A percentile compares a stretch with the other conserved stretches of the same genome.
phyloP scores from a whole-genome alignment of 2,329 filamentous ascomycete genomes.

The Aspergillus vadensis region DNA sequence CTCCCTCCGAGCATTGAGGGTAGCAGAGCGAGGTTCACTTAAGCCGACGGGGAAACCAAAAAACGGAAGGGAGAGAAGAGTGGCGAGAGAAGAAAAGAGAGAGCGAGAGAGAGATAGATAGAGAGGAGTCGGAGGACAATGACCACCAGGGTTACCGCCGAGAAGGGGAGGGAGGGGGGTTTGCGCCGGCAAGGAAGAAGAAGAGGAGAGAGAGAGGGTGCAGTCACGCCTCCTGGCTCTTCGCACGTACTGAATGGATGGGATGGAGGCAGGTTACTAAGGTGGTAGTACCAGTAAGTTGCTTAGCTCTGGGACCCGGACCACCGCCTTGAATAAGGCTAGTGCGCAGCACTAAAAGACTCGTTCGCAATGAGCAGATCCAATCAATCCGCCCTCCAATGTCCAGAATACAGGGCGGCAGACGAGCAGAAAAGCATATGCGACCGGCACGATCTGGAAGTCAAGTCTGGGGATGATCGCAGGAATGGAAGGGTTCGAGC shows the following conservation, averaged over 20 bases:
- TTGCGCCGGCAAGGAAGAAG: slow-evolving; percentile 11
- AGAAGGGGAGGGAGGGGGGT: slow-evolving; percentile 17
- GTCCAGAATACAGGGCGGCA: slow-evolving; percentile 9
- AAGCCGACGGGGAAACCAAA: slow-evolving; percentile 8
- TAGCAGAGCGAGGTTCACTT: slow-evolving; percentile 27
- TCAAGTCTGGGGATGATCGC: slow-evolving; percentile 15
- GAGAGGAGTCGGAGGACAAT: slow-evolving; percentile 14
- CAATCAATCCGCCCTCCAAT: slow-evolving; percentile 15
- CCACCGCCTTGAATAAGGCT: slow-evolving; percentile 30
- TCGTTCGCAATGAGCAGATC: slow-evolving; percentile 16
- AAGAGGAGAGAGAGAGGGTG: slow-evolving; percentile 2
- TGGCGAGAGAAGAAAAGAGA: slow-evolving; percentile 7
- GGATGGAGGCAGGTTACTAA: slow-evolving; percentile 15
- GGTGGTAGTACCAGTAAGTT: slow-evolving; percentile 18
- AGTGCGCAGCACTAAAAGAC: slow-evolving; percentile 26
- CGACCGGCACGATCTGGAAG: slow-evolving; percentile 12
- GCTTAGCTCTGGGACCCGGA: slow-evolving; percentile 27
- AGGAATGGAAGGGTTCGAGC: slow-evolving; percentile 5
- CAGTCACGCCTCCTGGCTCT: slow-evolving; percentile 31
- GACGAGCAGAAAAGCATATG: slow-evolving; percentile 14
- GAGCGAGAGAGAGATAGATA: too few relatives aligned
- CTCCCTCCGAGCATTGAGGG: slow-evolving; percentile 39
- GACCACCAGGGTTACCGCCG: slow-evolving; percentile 29
- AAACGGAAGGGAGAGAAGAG: slow-evolving; percentile 15
- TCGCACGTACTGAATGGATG: slow-evolving; percentile 12